A percentile compares a stretch with the other conserved stretches of the same genome.
Conservation (phyloP, 176 grass and related monocot species). For the Triticum dicoccoides region DNA sequence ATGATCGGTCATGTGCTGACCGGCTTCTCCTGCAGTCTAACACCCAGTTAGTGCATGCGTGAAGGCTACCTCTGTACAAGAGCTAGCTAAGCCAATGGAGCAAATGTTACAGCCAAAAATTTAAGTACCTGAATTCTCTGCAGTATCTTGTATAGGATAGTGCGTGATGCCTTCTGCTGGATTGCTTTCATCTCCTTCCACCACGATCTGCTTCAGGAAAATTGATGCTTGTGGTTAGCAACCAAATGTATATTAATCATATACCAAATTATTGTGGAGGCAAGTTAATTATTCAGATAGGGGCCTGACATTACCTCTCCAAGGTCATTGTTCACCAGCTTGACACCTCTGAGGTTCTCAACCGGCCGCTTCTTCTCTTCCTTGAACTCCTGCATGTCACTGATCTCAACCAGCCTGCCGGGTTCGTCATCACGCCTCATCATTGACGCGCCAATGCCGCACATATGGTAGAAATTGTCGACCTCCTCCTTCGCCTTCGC, state of each 20-base stretch:
- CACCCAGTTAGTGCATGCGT: conserved; percentile 46
- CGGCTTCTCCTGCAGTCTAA: conserved; percentile 97
- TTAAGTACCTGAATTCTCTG: conserved; percentile 66
- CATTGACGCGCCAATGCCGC: conserved; percentile 26
- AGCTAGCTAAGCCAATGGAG: neutral
- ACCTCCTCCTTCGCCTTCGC: conserved; percentile 29
- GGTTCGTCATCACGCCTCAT: conserved; percentile 40
- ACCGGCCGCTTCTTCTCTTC: conserved; percentile 49
- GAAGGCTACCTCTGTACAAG: neutral
- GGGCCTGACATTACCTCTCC: conserved; percentile 47
- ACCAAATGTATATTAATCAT: neutral
- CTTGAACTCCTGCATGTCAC: conserved; percentile 69
- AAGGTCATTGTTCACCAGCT: conserved; percentile 63
- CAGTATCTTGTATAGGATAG: conserved; percentile 50
- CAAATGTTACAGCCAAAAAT: neutral
- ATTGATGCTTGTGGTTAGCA: neutral
- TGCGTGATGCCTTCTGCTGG: conserved; percentile 42
- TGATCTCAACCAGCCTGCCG: conserved; percentile 46
- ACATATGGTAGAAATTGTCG: conserved; percentile 40
- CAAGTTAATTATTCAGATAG: neutral
- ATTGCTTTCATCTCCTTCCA: conserved; percentile 53
- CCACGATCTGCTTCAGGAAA: conserved; percentile 54
- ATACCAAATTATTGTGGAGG: neutral
- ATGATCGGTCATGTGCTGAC: conserved; percentile 46
- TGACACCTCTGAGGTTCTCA: conserved; percentile 79